Percentiles rank a stretch among this genome's conserved stretches.
phyloP scores from a whole-genome alignment of 352 stramenopile genomes.

The Globisporangium nunn region DNA sequence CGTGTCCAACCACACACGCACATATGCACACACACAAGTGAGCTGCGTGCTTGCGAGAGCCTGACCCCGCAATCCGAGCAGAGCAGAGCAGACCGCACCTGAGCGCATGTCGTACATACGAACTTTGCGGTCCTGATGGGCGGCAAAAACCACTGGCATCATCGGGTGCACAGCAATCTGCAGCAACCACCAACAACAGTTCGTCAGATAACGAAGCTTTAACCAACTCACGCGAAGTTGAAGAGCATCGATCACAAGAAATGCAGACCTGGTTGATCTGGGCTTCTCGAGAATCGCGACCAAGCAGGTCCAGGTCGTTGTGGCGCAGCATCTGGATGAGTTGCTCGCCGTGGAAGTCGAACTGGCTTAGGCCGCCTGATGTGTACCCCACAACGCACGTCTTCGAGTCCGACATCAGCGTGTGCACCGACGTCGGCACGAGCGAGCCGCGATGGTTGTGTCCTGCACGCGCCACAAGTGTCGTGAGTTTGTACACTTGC shows the following conservation, averaged over 20 bases:
- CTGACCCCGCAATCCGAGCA: background rate
- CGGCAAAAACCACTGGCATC: conserved; percentile 77
- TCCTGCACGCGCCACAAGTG: conserved; percentile 7
- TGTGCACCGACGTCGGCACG: conserved; percentile 67
- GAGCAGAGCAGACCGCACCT: conserved; percentile 16
- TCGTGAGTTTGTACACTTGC: background rate
- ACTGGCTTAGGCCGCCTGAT: conserved; percentile 57
- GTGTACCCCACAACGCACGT: conserved; percentile 78
- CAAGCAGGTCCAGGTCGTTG: conserved; percentile 56
- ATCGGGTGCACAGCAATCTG: conserved; percentile 63
- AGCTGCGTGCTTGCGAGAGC: background rate
- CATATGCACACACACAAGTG: background rate
- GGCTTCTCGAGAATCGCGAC: conserved; percentile 35
- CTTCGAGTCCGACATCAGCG: conserved; percentile 68
- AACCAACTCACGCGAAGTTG: background rate
- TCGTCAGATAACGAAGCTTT: conserved; percentile 5
- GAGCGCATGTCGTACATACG: conserved; percentile 84
- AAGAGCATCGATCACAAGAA: background rate
- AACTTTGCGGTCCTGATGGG: conserved; percentile 78
- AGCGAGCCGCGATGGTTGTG: conserved; percentile 47
- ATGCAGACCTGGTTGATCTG: conserved; percentile 70
- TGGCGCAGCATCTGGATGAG: conserved; percentile 65
- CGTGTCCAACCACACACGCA: background rate
- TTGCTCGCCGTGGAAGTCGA: conserved; percentile 71
- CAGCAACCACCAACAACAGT: background rate